Evolutionary conservation across 1,284 basidiomycete species (phyloP).

Genomic region (Gymnopus androsaceus): DNA sequence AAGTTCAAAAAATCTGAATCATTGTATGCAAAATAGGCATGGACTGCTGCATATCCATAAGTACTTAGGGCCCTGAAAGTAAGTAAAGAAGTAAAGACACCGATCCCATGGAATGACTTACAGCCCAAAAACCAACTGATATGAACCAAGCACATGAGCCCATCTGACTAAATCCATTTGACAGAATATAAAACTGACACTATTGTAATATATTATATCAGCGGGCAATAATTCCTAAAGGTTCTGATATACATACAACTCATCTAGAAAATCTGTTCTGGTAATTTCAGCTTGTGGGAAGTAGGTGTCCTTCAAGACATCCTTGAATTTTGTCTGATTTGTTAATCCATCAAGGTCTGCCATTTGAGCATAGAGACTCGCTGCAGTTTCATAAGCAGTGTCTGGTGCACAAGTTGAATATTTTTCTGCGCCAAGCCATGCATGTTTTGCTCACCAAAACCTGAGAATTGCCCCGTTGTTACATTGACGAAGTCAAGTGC

Average conservation of each 20-base stretch:
- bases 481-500: neutral
- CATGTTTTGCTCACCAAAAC: neutral
- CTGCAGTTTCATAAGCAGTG: neutral
- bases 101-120: neutral
- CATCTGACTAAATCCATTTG: neutral
- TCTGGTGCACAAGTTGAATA: neutral
- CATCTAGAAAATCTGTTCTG: neutral
- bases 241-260: neutral
- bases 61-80: neutral
- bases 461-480: neutral
- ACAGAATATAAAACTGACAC: constrained; percentile 1
- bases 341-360: constrained; percentile 8
- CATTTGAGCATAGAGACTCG: constrained; percentile 2
- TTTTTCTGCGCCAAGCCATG: neutral
- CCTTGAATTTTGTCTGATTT: constrained; percentile 10
- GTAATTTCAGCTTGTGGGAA: neutral
- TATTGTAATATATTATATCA: neutral
- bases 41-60: constrained; percentile 9
- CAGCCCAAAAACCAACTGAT: neutral
- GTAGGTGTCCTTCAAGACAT: neutral
- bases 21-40: constrained; percentile 11
- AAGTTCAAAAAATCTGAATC: neutral
- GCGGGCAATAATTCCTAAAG: neutral
- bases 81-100: neutral
- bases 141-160: neutral